Evolutionary conservation across 2,329 filamentous ascomycete species (phyloP).

Genomic region (Corniculantispora saksenae): DNA sequence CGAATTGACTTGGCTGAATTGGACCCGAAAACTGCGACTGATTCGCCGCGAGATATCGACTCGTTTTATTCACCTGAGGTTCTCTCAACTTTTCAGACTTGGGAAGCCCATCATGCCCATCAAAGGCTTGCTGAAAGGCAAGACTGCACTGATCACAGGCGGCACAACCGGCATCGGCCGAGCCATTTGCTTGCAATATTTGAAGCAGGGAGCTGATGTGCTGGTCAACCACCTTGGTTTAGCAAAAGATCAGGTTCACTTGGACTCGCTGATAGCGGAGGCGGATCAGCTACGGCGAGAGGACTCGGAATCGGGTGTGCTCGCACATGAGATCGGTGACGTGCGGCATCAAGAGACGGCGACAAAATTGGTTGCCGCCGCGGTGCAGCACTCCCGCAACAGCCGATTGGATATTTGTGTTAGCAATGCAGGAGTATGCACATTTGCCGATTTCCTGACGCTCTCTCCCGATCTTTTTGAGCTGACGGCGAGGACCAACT

Average conservation of each 20-base stretch:
- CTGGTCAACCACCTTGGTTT: constrained; percentile 78
- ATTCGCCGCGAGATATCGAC: neutral
- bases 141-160: constrained; percentile 84
- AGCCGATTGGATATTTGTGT: constrained; percentile 74
- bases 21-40: too few relatives aligned
- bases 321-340: constrained; percentile 70
- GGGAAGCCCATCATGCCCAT: constrained; percentile 39
- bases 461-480: constrained; percentile 70
- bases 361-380: constrained; percentile 63
- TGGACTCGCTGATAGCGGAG: constrained; percentile 54
- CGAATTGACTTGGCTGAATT: neutral
- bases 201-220: constrained; percentile 75
- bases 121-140: constrained; percentile 64
- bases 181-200: constrained; percentile 78
- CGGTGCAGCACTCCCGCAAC: constrained; percentile 60
- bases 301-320: neutral
- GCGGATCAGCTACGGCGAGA: constrained; percentile 45
- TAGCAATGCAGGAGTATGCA: constrained; percentile 84
- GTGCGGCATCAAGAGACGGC: constrained; percentile 75
- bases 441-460: constrained; percentile 83
- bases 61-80: neutral
- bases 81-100: constrained; percentile 2
- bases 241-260: constrained; percentile 50
- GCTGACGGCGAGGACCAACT: constrained; percentile 75
- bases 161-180: constrained; percentile 84